Conservation (phyloP, 805 yeast species). For the Candida maltosa region DNA sequence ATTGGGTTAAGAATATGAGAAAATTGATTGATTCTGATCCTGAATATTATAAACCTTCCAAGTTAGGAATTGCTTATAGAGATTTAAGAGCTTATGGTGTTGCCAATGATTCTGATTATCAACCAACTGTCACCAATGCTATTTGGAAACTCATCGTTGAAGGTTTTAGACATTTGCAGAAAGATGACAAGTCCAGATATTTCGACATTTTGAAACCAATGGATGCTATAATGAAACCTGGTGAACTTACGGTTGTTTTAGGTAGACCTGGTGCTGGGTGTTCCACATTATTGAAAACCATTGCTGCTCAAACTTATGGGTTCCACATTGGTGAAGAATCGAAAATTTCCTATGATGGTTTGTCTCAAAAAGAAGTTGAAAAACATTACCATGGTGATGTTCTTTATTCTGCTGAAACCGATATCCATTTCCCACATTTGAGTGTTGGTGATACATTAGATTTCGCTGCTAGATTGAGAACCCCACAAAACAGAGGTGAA, state of each 20-base stretch:
- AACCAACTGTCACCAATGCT: constrained; percentile 49
- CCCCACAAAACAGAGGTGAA: constrained; percentile 32
- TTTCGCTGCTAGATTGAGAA: constrained; percentile 51
- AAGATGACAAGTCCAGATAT: constrained; percentile 12
- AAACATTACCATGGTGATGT: constrained; percentile 31
- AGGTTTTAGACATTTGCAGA: constrained; percentile 5
- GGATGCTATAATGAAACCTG: constrained; percentile 43
- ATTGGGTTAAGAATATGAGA: constrained; percentile 65
- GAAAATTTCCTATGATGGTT: constrained; percentile 28
- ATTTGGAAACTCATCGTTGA: constrained; percentile 16
- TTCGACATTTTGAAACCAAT: constrained; percentile 58
- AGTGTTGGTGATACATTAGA: constrained; percentile 53
- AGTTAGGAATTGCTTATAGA: constrained; percentile 56
- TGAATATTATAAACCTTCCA: constrained; percentile 59
- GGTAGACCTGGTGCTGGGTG: constrained; percentile 40
- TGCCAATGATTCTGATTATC: constrained; percentile 46
- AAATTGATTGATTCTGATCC: constrained; percentile 50
- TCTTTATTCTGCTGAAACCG: constrained; percentile 48
- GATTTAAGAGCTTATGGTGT: constrained; percentile 59
- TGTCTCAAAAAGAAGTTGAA: constrained; percentile 22
- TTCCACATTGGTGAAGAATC: constrained; percentile 28
- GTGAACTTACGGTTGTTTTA: constrained; percentile 35
- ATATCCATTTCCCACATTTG: constrained; percentile 52
- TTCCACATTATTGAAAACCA: constrained; percentile 33
- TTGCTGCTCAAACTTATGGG: constrained; percentile 33